Percentiles rank a stretch among this genome's conserved stretches.
These are phyloP conservation scores for Anacardium occidentale DNA, from an alignment of 345 rosid species.

Conservation along the genomic window DNA sequence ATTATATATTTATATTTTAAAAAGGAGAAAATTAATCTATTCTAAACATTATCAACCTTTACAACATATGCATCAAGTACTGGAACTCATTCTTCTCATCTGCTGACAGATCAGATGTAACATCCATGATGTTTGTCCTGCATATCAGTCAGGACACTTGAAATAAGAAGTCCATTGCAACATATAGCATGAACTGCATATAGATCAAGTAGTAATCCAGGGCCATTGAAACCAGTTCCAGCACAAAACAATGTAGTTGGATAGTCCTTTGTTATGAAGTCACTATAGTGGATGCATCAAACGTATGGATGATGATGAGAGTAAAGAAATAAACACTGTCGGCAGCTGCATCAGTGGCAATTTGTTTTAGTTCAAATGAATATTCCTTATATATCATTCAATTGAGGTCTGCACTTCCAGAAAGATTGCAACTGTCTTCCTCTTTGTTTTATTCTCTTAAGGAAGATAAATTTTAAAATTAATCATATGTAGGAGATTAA, in stretches of 20 bases:
- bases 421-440: too few relatives aligned
- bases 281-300: background rate
- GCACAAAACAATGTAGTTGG: background rate
- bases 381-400: background rate
- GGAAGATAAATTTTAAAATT: too few relatives aligned
- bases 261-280: background rate
- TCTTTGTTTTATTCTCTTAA: too few relatives aligned
- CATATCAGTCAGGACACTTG: slow-evolving; percentile 20
- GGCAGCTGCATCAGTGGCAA: background rate
- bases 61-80: slow-evolving; percentile 45
- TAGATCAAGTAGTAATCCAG: background rate
- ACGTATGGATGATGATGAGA: background rate
- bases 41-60: slow-evolving; percentile 41
- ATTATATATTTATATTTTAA: background rate
- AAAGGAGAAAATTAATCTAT: background rate
- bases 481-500: too few relatives aligned
- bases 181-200: background rate
- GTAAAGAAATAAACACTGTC: background rate
- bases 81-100: slow-evolving; percentile 60
- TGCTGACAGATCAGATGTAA: slow-evolving; percentile 41
- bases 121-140: slow-evolving; percentile 64
- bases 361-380: background rate
- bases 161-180: slow-evolving; percentile 12
- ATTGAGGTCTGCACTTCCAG: background rate
- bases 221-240: slow-evolving; percentile 4